Conservation (phyloP, 768 basidiomycete genomes). For the Amanita inopinata region DNA sequence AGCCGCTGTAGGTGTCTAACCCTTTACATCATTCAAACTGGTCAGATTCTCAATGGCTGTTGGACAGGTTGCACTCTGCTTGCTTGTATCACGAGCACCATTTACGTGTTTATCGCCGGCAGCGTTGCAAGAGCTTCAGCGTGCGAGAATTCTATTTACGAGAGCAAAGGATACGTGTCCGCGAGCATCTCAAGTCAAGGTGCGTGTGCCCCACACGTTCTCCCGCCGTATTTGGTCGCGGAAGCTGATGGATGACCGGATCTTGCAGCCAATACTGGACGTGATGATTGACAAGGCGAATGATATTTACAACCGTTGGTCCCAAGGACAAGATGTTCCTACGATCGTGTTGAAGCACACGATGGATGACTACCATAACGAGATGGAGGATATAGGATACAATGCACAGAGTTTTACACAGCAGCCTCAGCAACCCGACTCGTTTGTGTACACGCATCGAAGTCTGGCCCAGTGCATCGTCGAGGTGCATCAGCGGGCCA, state of each 20-base stretch:
- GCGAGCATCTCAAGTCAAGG: slow-evolving; percentile 35
- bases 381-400: slow-evolving; percentile 14
- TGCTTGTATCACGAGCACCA: slow-evolving; percentile 56
- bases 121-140: slow-evolving; percentile 51
- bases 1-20: slow-evolving; percentile 33
- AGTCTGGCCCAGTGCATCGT: slow-evolving; percentile 36
- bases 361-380: slow-evolving; percentile 19
- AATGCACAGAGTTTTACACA: slow-evolving; percentile 9
- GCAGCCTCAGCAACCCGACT: slow-evolving; percentile 17
- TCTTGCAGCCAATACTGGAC: slow-evolving; percentile 35
- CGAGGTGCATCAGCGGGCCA: slow-evolving; percentile 36
- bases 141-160: slow-evolving; percentile 35
- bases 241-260: slow-evolving; percentile 1
- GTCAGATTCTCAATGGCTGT: neutral
- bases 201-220: slow-evolving; percentile 17
- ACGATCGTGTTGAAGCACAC: slow-evolving; percentile 31
- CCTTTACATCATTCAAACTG: slow-evolving; percentile 2
- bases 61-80: slow-evolving; percentile 36
- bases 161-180: slow-evolving; percentile 35
- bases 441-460: slow-evolving; percentile 31
- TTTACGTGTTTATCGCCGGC: slow-evolving; percentile 53
- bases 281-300: slow-evolving; percentile 43
- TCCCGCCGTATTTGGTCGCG: neutral
- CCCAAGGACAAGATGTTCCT: slow-evolving; percentile 32
- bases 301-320: slow-evolving; percentile 38